Evolutionary conservation across 2,329 filamentous ascomycete species (phyloP).

Genomic region (Onygena corvina): DNA sequence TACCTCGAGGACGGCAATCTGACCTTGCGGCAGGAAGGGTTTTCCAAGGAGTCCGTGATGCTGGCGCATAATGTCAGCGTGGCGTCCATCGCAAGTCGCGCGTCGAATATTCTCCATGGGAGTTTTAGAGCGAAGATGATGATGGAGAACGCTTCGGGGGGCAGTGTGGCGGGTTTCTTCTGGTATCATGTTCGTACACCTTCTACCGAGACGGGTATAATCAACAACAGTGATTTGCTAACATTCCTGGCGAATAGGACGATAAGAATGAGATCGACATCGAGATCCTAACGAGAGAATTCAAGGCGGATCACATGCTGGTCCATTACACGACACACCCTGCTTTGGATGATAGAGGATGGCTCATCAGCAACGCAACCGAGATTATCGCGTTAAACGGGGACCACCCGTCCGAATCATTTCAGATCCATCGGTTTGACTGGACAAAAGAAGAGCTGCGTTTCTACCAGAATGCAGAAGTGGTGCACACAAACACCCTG

Average conservation of each 20-base stretch:
- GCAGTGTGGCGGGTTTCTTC: constrained; percentile 22
- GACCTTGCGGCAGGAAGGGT: constrained; percentile 19
- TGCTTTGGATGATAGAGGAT: constrained; percentile 16
- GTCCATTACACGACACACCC: constrained; percentile 24
- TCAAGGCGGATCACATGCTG: constrained; percentile 17
- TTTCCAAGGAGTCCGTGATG: constrained; percentile 15
- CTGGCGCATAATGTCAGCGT: constrained; percentile 19
- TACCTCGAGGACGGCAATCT: constrained; percentile 19
- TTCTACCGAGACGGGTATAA: neutral
- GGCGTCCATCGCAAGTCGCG: constrained; percentile 19
- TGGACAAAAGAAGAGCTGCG: constrained; percentile 17
- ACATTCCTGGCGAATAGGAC: constrained; percentile 15
- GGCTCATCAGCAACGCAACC: constrained; percentile 19
- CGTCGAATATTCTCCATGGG: constrained; percentile 19
- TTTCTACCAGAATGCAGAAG: constrained; percentile 20
- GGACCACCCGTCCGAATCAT: constrained; percentile 12
- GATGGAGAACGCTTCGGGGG: constrained; percentile 19
- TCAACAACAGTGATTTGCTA: constrained; percentile 1
- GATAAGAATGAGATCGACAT: constrained; percentile 23
- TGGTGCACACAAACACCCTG: constrained; percentile 16
- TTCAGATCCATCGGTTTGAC: constrained; percentile 23
- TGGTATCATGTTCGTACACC: constrained; percentile 22
- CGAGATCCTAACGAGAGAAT: constrained; percentile 20
- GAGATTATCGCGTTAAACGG: constrained; percentile 16
- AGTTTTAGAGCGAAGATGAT: constrained; percentile 21